Conservation (phyloP, 1,284 basidiomycete species). For the Neolentinus lepideus region DNA sequence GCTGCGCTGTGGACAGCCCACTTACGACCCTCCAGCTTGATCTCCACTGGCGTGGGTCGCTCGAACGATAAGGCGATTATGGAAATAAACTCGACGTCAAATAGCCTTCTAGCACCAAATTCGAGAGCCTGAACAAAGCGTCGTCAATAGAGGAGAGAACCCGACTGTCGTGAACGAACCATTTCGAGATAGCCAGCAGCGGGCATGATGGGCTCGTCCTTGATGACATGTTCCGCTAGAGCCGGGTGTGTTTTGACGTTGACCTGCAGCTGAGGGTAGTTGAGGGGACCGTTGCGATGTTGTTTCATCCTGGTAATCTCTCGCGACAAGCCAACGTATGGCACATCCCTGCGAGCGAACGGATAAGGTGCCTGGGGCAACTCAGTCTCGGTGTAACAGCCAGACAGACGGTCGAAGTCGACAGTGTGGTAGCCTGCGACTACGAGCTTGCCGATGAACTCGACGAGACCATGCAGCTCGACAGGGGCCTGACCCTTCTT, state of each 20-base stretch:
- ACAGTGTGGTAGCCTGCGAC: background rate
- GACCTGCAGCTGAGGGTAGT: slow-evolving; percentile 23
- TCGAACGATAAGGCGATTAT: slow-evolving; percentile 21
- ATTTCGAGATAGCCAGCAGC: slow-evolving; percentile 37
- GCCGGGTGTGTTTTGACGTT: slow-evolving; percentile 27
- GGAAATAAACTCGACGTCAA: slow-evolving; percentile 17
- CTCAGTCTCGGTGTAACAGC: background rate
- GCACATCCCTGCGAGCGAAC: background rate
- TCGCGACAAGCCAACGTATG: background rate
- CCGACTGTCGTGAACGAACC: slow-evolving; percentile 17
- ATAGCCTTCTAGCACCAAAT: slow-evolving; percentile 17
- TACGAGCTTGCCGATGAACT: background rate
- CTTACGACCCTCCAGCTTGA: slow-evolving; percentile 18
- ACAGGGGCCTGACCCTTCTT: background rate
- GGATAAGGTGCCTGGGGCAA: background rate
- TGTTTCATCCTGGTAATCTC: slow-evolving; percentile 10
- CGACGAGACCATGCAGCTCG: background rate
- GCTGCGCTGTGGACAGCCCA: slow-evolving; percentile 19
- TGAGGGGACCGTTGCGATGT: slow-evolving; percentile 26
- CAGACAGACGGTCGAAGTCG: background rate
- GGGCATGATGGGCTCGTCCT: slow-evolving; percentile 34
- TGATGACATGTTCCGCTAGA: slow-evolving; percentile 32
- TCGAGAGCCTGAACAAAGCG: slow-evolving; percentile 11
- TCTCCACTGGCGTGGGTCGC: slow-evolving; percentile 18
- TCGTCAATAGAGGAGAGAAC: background rate